Evolutionary conservation across 257 asterid species (phyloP).

Genomic region (Nicotiana undulata): DNA sequence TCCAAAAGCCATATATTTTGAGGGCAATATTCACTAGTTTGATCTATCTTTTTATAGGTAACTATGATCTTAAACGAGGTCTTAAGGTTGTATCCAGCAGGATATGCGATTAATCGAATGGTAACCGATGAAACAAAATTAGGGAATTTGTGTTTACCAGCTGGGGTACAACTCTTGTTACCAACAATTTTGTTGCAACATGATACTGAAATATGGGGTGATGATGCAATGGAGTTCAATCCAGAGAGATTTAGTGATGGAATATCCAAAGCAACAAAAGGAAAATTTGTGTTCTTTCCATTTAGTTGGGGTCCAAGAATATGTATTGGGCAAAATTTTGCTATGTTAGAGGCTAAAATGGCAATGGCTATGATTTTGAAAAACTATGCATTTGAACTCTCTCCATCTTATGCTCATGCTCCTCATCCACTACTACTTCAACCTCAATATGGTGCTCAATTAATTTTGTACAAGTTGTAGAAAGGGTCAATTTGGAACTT

Average conservation of each 20-base stretch:
- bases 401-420: slow-evolving; percentile 18
- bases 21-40: not conserved
- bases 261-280: slow-evolving; percentile 18
- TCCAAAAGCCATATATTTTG: not conserved
- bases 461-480: slow-evolving; percentile 13
- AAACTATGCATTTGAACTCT: slow-evolving; percentile 13
- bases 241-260: slow-evolving; percentile 25
- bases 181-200: slow-evolving; percentile 13
- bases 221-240: slow-evolving; percentile 22
- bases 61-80: slow-evolving; percentile 19
- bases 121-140: not conserved
- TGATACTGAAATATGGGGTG: slow-evolving; percentile 19
- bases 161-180: slow-evolving; percentile 4
- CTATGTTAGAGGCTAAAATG: slow-evolving; percentile 19
- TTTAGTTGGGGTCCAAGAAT: slow-evolving; percentile 22
- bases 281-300: slow-evolving; percentile 12
- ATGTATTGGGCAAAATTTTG: slow-evolving; percentile 14
- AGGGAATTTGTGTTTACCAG: slow-evolving; percentile 5
- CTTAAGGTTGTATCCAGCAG: slow-evolving; percentile 19
- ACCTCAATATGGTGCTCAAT: slow-evolving; percentile 23
- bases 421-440: slow-evolving; percentile 9
- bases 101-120: not conserved
- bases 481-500: too few species aligned
- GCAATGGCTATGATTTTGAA: slow-evolving; percentile 9
- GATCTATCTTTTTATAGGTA: slow-evolving; percentile 5